Percentiles rank a stretch among this genome's conserved stretches.
phyloP scores from a whole-genome alignment of 176 grass and related monocot genomes.

The Oryza brachyantha region DNA sequence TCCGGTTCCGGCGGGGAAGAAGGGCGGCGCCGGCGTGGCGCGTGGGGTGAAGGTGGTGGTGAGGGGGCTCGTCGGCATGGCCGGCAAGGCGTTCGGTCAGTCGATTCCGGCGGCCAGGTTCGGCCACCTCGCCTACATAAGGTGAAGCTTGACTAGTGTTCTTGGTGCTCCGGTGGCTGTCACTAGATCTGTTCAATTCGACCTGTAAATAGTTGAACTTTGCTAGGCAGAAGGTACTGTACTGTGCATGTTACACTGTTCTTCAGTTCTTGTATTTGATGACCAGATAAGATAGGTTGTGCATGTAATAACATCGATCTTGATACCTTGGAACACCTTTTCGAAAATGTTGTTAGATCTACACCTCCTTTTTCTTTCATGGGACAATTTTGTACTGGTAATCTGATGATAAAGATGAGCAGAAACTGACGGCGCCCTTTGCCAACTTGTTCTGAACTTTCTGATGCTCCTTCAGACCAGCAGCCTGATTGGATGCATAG shows the following conservation, averaged over 20 bases:
- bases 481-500: not conserved
- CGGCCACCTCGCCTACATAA: conserved; percentile 42
- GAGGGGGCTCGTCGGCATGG: not conserved
- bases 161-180: not conserved
- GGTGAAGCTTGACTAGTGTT: conserved; percentile 27
- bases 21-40: not conserved
- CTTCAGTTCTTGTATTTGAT: no score
- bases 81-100: conserved; percentile 5
- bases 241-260: not conserved
- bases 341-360: not conserved
- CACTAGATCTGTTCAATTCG: not conserved
- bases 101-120: conserved; percentile 37
- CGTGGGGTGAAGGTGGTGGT: not conserved
- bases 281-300: no score
- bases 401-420: not conserved
- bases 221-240: not conserved
- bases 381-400: not conserved
- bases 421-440: not conserved
- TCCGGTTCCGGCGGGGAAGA: not conserved
- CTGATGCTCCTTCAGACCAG: not conserved
- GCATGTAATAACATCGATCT: not conserved
- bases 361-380: not conserved
- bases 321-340: no score
- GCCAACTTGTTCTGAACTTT: not conserved
- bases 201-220: not conserved